phyloP scores from a whole-genome alignment of 2,329 filamentous ascomycete genomes.

The Fusarium praegraminearum region DNA sequence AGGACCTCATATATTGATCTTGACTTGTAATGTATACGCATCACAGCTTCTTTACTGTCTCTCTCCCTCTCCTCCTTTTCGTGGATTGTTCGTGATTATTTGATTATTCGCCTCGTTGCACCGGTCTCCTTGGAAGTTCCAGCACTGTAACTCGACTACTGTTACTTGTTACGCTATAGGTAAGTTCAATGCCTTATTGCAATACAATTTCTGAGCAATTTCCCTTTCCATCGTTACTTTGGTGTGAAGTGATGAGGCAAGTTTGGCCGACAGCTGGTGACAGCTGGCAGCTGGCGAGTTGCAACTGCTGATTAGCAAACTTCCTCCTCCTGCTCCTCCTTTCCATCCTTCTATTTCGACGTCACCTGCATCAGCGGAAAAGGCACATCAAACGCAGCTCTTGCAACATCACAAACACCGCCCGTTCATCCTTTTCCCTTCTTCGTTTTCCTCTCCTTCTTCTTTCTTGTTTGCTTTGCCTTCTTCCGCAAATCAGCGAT shows the following conservation, averaged over 20 bases:
- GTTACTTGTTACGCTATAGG: not conserved
- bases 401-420: conserved; percentile 18
- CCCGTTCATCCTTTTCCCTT: conserved; percentile 5
- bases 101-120: conserved; percentile 14
- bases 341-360: not conserved
- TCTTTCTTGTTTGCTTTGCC: conserved; percentile 5
- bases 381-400: not conserved
- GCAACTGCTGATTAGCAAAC: conserved; percentile 14
- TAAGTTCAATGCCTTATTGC: not conserved
- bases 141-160: conserved; percentile 12
- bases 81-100: conserved; percentile 1
- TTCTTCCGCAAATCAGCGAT: conserved; percentile 1
- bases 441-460: not conserved
- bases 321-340: conserved; percentile 5
- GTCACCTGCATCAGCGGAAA: conserved; percentile 18
- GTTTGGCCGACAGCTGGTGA: conserved; percentile 30
- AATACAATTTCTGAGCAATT: not conserved
- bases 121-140: not conserved
- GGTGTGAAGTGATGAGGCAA: conserved; percentile 13
- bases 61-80: not conserved
- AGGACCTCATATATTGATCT: not conserved
- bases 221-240: not conserved
- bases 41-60: not conserved
- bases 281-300: conserved; percentile 25
- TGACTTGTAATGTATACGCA: not conserved